Evolutionary conservation across 2,329 filamentous ascomycete species (phyloP).

Genomic region (Alternaria ethzedia): DNA sequence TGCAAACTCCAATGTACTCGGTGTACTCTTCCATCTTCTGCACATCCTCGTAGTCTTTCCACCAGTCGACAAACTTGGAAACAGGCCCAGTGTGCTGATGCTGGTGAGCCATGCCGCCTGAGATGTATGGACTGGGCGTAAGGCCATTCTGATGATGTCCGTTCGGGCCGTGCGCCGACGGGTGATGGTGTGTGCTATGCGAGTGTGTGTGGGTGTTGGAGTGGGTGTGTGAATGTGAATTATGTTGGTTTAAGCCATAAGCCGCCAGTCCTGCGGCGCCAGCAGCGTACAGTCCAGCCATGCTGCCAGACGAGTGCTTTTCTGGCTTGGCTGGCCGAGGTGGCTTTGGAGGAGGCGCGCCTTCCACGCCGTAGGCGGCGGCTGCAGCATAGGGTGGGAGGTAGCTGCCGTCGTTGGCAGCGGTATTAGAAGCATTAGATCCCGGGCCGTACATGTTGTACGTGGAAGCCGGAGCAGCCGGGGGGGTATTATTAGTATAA

Average conservation of each 20-base stretch:
- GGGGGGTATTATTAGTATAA: constrained; percentile 28
- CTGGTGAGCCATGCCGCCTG: constrained; percentile 52
- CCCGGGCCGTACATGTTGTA: constrained; percentile 39
- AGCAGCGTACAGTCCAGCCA: constrained; percentile 54
- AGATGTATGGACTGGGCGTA: constrained; percentile 29
- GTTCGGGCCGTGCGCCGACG: constrained; percentile 38
- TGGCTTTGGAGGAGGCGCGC: constrained; percentile 40
- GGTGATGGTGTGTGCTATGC: constrained; percentile 29
- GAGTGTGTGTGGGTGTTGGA: constrained; percentile 34
- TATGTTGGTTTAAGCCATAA: constrained; percentile 53
- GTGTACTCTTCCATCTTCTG: constrained; percentile 71
- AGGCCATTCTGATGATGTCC: constrained; percentile 28
- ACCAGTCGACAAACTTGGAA: constrained; percentile 64
- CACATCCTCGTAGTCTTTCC: constrained; percentile 69
- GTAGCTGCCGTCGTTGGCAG: constrained; percentile 42
- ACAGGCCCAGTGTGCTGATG: constrained; percentile 65
- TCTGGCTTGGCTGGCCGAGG: constrained; percentile 48
- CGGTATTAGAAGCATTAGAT: constrained; percentile 29
- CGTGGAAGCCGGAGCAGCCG: constrained; percentile 15
- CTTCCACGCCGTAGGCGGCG: constrained; percentile 18
- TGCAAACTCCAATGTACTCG: constrained; percentile 70
- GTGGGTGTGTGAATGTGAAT: constrained; percentile 32
- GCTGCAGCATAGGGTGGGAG: constrained; percentile 39
- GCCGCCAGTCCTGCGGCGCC: constrained; percentile 56
- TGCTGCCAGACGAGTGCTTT: constrained; percentile 53